Percentiles rank a stretch among this genome's conserved stretches.
phyloP scores from a whole-genome alignment of 2,329 filamentous ascomycete genomes.

The Lithohypha guttulata region DNA sequence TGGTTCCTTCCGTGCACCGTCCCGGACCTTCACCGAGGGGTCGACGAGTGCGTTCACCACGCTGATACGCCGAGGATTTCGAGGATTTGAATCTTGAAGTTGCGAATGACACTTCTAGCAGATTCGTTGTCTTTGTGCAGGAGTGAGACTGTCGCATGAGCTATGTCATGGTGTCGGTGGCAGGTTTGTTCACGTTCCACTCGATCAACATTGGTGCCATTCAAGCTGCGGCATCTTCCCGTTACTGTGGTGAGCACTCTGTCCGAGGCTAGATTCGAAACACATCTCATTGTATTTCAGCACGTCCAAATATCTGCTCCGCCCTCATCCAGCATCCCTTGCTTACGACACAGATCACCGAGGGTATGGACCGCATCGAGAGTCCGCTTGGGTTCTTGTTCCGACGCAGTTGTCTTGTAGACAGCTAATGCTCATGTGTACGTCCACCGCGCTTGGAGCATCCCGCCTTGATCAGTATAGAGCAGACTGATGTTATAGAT shows the following conservation, averaged over 20 bases:
- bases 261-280: constrained; percentile 1
- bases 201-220: constrained; percentile 1
- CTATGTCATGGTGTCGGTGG: constrained; percentile 4
- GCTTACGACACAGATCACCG: constrained; percentile 2
- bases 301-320: constrained; percentile 2
- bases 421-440: constrained; percentile 1
- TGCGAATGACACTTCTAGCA: constrained; percentile 4
- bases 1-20: constrained; percentile 2
- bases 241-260: not conserved
- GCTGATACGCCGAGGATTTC: constrained; percentile 3
- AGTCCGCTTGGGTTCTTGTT: constrained; percentile 4
- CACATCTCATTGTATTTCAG: constrained; percentile 3
- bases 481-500: constrained; percentile 4
- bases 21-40: constrained; percentile 3
- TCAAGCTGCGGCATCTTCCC: constrained; percentile 1
- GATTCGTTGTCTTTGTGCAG: constrained; percentile 3
- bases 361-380: not conserved
- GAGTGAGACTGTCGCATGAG: constrained; percentile 1
- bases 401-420: constrained; percentile 1
- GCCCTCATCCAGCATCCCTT: constrained; percentile 3
- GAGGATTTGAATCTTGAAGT: constrained; percentile 1
- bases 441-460: not conserved
- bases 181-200: constrained; percentile 2
- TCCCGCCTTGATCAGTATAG: constrained; percentile 1
- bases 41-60: constrained; percentile 2